A percentile compares a stretch with the other conserved stretches of the same genome.
Evolutionary conservation across 129 eudicot species (phyloP).

Genomic region (Logfia minima): DNA sequence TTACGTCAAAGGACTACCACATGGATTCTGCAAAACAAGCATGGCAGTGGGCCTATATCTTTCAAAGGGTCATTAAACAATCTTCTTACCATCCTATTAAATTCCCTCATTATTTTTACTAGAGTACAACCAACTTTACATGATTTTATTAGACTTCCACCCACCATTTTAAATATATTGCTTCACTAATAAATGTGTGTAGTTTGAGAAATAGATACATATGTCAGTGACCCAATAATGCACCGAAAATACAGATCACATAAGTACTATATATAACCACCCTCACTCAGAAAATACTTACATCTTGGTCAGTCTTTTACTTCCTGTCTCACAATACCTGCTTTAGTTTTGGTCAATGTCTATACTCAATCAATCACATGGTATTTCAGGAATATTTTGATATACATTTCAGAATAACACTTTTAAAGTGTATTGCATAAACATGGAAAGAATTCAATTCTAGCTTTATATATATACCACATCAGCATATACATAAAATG

Average conservation of each 20-base stretch:
- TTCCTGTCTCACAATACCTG: slow-evolving; percentile 15
- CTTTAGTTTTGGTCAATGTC: slow-evolving; percentile 2
- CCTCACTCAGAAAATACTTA: background rate
- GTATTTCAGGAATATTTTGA: slow-evolving; percentile 9
- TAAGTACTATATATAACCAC: background rate
- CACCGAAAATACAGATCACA: slow-evolving; percentile 33
- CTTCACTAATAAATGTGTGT: slow-evolving; percentile 23
- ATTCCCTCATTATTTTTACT: slow-evolving; percentile 19
- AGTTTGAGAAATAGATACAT: slow-evolving; percentile 19
- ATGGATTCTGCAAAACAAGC: slow-evolving; percentile 17
- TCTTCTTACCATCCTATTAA: slow-evolving; percentile 20
- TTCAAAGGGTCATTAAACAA: slow-evolving; percentile 16
- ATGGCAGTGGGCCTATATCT: slow-evolving; percentile 22
- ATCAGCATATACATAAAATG: background rate
- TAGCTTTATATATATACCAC: slow-evolving; percentile 6
- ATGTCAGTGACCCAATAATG: slow-evolving; percentile 30
- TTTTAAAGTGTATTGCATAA: background rate
- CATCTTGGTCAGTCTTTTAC: background rate
- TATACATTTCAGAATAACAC: slow-evolving; percentile 12
- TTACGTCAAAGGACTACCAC: slow-evolving; percentile 20
- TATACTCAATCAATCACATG: background rate
- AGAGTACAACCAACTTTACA: slow-evolving; percentile 18
- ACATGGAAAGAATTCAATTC: slow-evolving; percentile 17
- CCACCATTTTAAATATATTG: slow-evolving; percentile 22
- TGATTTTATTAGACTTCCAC: slow-evolving; percentile 23